Evolutionary conservation across 192 early-diverging fungal species (phyloP).

Genomic region (Rhizophagus sp.): DNA sequence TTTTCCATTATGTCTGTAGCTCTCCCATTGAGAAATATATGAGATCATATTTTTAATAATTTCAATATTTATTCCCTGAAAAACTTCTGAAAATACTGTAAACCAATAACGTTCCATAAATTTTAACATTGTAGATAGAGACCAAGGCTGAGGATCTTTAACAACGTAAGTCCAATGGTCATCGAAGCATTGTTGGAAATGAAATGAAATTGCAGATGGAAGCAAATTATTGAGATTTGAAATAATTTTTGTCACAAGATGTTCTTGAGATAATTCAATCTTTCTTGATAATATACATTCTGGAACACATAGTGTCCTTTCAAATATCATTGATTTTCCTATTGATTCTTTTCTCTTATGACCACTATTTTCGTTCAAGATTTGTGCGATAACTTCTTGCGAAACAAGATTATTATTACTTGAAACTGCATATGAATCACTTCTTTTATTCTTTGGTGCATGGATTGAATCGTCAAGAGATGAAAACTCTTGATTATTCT

Average conservation of each 20-base stretch:
- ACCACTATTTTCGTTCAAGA: neutral
- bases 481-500: neutral
- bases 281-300: neutral
- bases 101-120: neutral
- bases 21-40: neutral
- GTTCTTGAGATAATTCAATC: neutral
- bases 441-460: conserved; percentile 3
- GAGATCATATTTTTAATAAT: neutral
- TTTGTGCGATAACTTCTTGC: neutral
- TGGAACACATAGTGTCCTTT: neutral
- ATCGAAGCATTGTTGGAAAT: conserved; percentile 17
- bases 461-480: neutral
- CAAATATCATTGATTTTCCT: neutral
- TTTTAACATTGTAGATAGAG: neutral
- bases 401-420: neutral
- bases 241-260: conserved; percentile 11
- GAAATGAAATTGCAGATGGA: conserved; percentile 4
- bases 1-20: neutral
- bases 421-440: neutral
- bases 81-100: neutral
- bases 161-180: conserved; percentile 23
- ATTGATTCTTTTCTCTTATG: neutral
- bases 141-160: conserved; percentile 16
- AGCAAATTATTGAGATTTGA: neutral
- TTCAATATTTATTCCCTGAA: neutral